A percentile compares a stretch with the other conserved stretches of the same genome.
Conservation (phyloP, 1,284 basidiomycete species). For the Tilletia indica region DNA sequence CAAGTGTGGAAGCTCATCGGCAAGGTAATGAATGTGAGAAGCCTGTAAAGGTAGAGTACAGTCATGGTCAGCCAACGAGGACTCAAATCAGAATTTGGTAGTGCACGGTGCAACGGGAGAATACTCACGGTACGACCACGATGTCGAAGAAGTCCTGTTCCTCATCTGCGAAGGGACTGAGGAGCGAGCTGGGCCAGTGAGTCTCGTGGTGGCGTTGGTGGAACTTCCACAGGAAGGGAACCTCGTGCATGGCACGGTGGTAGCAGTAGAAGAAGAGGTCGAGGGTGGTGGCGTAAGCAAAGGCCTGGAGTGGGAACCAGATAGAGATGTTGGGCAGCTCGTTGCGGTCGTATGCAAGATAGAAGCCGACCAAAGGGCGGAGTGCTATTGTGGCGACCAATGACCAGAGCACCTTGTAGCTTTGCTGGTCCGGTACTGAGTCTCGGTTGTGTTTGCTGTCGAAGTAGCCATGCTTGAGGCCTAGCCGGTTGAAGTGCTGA, state of each 20-base stretch:
- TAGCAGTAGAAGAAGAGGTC: conserved; percentile 53
- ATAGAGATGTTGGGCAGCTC: conserved; percentile 28
- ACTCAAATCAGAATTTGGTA: neutral
- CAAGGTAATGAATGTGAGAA: conserved; percentile 2
- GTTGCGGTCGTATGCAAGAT: conserved; percentile 38
- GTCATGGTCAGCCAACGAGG: neutral
- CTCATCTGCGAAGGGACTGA: conserved; percentile 41
- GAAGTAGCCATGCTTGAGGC: conserved; percentile 39
- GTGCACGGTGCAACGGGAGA: neutral
- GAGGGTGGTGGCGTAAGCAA: conserved; percentile 31
- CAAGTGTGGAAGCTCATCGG: conserved; percentile 9
- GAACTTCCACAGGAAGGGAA: conserved; percentile 32
- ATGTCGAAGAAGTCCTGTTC: conserved; percentile 48
- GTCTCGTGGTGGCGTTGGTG: conserved; percentile 37
- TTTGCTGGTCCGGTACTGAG: conserved; percentile 33
- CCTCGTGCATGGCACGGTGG: conserved; percentile 47
- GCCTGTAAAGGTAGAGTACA: neutral
- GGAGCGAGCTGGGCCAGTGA: conserved; percentile 40
- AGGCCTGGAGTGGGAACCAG: conserved; percentile 40
- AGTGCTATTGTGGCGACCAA: conserved; percentile 32
- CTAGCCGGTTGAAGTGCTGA: conserved; percentile 26
- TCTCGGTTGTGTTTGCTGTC: conserved; percentile 37
- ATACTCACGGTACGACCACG: conserved; percentile 22
- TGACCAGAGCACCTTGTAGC: conserved; percentile 30
- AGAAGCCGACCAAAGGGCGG: conserved; percentile 34